Evolutionary conservation across 2,329 filamentous ascomycete genomes (phyloP).

Genomic region (Dryadomyces quercivorus): DNA sequence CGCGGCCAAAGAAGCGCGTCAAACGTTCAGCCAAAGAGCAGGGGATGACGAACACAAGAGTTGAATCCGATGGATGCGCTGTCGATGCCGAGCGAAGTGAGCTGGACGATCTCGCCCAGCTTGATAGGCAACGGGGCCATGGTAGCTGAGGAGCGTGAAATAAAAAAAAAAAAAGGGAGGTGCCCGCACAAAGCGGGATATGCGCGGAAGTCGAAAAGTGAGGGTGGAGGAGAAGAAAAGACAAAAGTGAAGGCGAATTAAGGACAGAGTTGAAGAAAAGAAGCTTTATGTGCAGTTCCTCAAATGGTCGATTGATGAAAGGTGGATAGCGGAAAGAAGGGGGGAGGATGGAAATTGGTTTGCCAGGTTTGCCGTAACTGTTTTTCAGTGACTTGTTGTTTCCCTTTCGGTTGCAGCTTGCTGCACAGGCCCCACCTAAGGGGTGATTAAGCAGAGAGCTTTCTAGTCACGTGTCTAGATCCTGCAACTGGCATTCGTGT

Average conservation of each 20-base stretch:
- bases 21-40: neutral
- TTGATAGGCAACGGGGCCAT: constrained; percentile 27
- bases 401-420: constrained; percentile 8
- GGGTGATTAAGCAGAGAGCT: constrained; percentile 9
- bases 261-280: constrained; percentile 8
- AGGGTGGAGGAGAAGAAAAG: neutral
- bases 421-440: constrained; percentile 11
- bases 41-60: constrained; percentile 56
- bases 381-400: constrained; percentile 8
- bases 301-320: constrained; percentile 3
- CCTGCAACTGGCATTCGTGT: neutral
- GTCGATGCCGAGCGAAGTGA: constrained; percentile 24
- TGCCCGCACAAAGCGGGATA: constrained; percentile 8
- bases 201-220: neutral
- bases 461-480: constrained; percentile 6
- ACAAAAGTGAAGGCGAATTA: constrained; percentile 4
- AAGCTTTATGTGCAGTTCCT: neutral
- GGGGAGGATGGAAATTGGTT: constrained; percentile 9
- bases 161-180: neutral
- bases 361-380: constrained; percentile 11
- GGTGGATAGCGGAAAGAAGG: constrained; percentile 1
- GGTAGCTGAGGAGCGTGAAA: constrained; percentile 7
- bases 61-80: constrained; percentile 62
- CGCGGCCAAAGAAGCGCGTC: neutral
- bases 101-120: constrained; percentile 29